Evolutionary conservation across 371 early-diverging fungal species (phyloP).

Genomic region (Mucor indicus): DNA sequence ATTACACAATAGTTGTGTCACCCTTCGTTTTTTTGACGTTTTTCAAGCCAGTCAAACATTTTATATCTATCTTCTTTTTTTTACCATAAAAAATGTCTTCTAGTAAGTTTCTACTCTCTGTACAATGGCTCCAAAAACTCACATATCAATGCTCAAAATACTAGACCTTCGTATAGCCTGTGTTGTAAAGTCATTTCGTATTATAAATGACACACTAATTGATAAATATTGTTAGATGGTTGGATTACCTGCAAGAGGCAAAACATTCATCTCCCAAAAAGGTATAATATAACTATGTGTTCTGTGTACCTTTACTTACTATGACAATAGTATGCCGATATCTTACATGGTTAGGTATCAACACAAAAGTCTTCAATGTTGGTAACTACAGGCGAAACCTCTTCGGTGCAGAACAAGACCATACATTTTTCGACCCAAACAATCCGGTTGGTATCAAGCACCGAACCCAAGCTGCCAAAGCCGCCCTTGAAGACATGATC

Average conservation of each 20-base stretch:
- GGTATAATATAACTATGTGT: conserved; percentile 39
- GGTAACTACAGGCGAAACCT: conserved; percentile 89
- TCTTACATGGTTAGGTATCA: conserved; percentile 93
- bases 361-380: conserved; percentile 89
- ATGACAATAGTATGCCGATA: conserved; percentile 74
- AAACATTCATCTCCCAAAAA: conserved; percentile 91
- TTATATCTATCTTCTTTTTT: too few species aligned
- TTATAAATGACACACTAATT: conserved; percentile 11
- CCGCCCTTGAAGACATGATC: conserved; percentile 88
- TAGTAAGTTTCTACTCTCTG: neutral
- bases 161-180: conserved; percentile 36
- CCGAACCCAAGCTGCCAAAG: conserved; percentile 79
- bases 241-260: conserved; percentile 88
- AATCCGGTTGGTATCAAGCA: conserved; percentile 70
- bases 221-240: conserved; percentile 59
- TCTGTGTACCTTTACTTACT: conserved; percentile 1
- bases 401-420: conserved; percentile 76
- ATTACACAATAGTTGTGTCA: too few species aligned
- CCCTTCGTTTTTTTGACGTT: too few species aligned
- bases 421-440: conserved; percentile 88
- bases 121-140: neutral
- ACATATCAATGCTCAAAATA: neutral
- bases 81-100: too few species aligned
- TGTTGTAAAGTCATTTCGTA: conserved; percentile 21
- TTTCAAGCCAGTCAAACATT: too few species aligned